Evolutionary conservation across 2,329 filamentous ascomycete species (phyloP), one percentile per base, ranked within the genome.

Genomic region (Cytospora schulzeri): DNA sequence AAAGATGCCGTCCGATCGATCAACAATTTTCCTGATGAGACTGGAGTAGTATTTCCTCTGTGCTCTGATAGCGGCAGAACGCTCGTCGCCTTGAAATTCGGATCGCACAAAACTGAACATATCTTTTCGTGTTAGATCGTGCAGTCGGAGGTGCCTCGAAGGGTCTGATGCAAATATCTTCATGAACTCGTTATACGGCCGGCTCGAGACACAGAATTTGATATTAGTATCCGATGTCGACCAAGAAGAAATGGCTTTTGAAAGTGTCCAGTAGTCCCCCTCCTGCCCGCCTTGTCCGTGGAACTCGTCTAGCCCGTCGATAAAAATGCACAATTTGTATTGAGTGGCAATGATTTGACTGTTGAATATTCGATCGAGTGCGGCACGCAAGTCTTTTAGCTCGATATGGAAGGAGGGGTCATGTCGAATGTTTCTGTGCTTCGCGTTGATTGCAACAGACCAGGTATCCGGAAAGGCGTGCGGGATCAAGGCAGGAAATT

Each of bases 401-500:
- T 53, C 52, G 17, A 41, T 17, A 41, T 41, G 38, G 38, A 41
- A 41, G 8, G 38, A 48, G 41, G 41, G n/a, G 12, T 48, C 14
- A 22, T 48, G 41, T 11, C 41, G 41, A 1, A 11, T 9, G 9
- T 22, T 24, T 2, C 24, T 48, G 41, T 24, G n/a, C 2, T 14
- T 9, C 17, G 9, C 12, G 8, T 6, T 48, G 19, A 12, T 24
- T 9, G 41, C 41, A 19, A 14, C 8, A 31, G 35, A 22, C 35
- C 38, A 57, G n/a, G 11, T 29, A 31, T 26, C 38, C 24, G 63
- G 61, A 33, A 67, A 70, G 0, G 62, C 60, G 3, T n/a, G 5
- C 2, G 38, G 57, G n/a, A 68, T 69, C 9, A 67, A 38, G 11
- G 51, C 38, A 0, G 68, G 68, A 14, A 35, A 64, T n/a, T 66